Evolutionary conservation across 371 early-diverging fungal genomes (phyloP).

Genomic region (Umbelopsis sp.): DNA sequence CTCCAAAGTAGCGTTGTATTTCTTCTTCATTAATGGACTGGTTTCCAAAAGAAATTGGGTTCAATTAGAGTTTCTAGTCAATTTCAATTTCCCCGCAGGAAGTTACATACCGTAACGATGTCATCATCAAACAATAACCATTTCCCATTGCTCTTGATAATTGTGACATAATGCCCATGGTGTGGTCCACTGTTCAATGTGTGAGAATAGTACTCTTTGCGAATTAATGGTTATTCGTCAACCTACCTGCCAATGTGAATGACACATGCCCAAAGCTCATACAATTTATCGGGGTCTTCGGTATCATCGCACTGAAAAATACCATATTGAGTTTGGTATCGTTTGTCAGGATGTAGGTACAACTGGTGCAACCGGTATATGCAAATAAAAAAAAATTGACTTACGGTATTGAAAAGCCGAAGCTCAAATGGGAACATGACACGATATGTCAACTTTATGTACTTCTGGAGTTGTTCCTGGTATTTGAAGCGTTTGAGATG

Average conservation of each 20-base stretch:
- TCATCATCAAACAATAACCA: conserved; percentile 98
- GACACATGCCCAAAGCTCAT: conserved; percentile 87
- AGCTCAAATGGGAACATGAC: conserved; percentile 94
- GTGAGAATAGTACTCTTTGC: not conserved
- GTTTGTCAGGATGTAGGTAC: not conserved
- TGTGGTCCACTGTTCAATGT: conserved; percentile 78
- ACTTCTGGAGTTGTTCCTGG: conserved; percentile 87
- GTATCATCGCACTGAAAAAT: conserved; percentile 76
- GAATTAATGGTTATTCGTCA: not conserved
- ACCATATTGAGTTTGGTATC: not conserved
- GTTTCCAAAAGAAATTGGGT: not conserved
- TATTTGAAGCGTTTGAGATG: conserved; percentile 98
- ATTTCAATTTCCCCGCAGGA: not conserved
- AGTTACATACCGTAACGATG: conserved; percentile 69
- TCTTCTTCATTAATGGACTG: conserved; percentile 78
- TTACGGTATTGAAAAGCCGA: conserved; percentile 90
- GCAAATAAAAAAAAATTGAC: conserved; percentile 9
- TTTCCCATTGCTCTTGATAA: conserved; percentile 83
- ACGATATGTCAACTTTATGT: conserved; percentile 92
- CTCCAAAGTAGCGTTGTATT: conserved; percentile 84
- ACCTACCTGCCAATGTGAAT: conserved; percentile 90
- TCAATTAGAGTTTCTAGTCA: not conserved
- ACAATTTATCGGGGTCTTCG: conserved; percentile 83
- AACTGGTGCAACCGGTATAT: not conserved
- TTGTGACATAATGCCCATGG: conserved; percentile 94